Conservation (phyloP, 1,139 yeast species). For the Saccharomycopsis phalli region DNA sequence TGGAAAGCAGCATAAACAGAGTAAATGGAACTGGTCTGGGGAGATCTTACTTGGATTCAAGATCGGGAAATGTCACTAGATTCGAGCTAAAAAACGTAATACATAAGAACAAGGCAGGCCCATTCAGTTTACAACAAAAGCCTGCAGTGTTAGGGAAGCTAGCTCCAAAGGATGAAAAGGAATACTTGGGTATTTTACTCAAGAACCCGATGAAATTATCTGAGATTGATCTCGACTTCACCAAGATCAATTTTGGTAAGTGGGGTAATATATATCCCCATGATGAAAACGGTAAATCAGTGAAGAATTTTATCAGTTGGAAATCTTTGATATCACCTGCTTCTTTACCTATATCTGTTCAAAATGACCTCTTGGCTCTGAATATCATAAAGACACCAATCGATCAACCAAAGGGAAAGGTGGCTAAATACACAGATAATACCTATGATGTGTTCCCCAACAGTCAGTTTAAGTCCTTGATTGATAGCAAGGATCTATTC, state of each 20-base stretch:
- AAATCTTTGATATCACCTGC: conserved; percentile 90
- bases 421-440: conserved; percentile 46
- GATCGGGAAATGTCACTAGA: neutral
- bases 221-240: conserved; percentile 34
- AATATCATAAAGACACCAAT: no score
- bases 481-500: conserved; percentile 55
- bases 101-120: conserved; percentile 2
- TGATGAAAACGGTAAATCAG: neutral
- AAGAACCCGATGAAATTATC: conserved; percentile 54
- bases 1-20: no score
- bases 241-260: conserved; percentile 45
- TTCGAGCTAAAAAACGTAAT: conserved; percentile 5
- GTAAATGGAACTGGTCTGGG: no score
- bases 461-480: conserved; percentile 30
- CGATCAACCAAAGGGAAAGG: conserved; percentile 61
- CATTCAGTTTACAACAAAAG: neutral
- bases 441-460: conserved; percentile 56
- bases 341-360: conserved; percentile 73
- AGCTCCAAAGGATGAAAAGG: conserved; percentile 2
- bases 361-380: no score
- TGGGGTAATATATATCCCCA: conserved; percentile 73
- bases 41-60: neutral
- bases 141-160: conserved; percentile 11
- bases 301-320: conserved; percentile 59
- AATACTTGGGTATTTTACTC: conserved; percentile 53